Base-by-base conservation (phyloP, 495 filamentous ascomycete genomes). In the Trichoderma erinaceum region DNA sequence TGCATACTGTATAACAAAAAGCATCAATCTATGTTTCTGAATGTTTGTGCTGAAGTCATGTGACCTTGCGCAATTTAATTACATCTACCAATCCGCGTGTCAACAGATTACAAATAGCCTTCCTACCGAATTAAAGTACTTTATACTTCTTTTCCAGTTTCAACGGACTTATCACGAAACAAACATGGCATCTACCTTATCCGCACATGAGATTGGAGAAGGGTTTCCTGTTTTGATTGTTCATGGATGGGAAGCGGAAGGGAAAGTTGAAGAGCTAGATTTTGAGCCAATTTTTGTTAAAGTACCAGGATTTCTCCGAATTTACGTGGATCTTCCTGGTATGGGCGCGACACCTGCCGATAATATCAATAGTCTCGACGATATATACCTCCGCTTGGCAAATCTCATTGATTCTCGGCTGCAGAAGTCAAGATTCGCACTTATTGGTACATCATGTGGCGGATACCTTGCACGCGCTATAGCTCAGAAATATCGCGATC, bases 201-300 rank as follows among this genome's bases (percentile, higher is more conserved):
- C 15, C 7, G 48, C 48, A 52, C 15, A 52, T 52, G 48, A 52
- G n/a, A 52, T 52, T 18, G 48, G 48, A 7, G 16, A 52, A 52
- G 48, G 48, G 0, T 18, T 52, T 52, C 13, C 48, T 18, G 18
- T 52, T 52, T 6, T 52, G 16, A 52, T 52, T 18, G n/a, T 52
- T 21, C 48, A 52, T 21, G 48, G 48, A 52, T 52, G 48, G 48
- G 4, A 52, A n/a, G n/a, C 2, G 48, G 48, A 52, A 21, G 48
- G 48, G 21, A 52, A n/a, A 52, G 48, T 52, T 18, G 48, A 52
- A n/a, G 48, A 52, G 48, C 1, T 52, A 7, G 48, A 52, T n/a
- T 52, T 52, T n/a, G 48, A 52, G 48, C 48, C 48, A n/a, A 52
- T 52, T 21, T 52, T 52, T 18, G n/a, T 13, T 18, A 52, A 52